Conservation (phyloP, 164 flowering plant genomes). For the Vitis vinifera region ASM3070453v1 NC_081813.1:10462501-10463000, state of each 20-base stretch:
- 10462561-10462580: conserved; percentile 78
- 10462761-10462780: conserved; percentile 96
- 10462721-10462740: conserved; percentile 68
- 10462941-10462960: conserved; percentile 80
- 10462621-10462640: conserved; percentile 93
- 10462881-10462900: conserved; percentile 34
- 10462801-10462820: conserved; percentile 81
- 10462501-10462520: conserved; percentile 76
- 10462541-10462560: conserved; percentile 77
- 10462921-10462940: conserved; percentile 92
- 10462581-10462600: conserved; percentile 79
- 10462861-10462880: conserved; percentile 55
- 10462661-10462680: conserved; percentile 80
- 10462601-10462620: conserved; percentile 92
- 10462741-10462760: conserved; percentile 89
- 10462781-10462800: conserved; percentile 83
- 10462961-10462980: conserved; percentile 52
- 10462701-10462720: conserved; percentile 60
- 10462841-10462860: conserved; percentile 84
- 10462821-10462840: conserved; percentile 53
- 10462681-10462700: conserved; percentile 77
- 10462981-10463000: conserved; percentile 76
- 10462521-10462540: conserved; percentile 84
- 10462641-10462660: conserved; percentile 85
- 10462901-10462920: conserved; percentile 81